A percentile compares a stretch with the other conserved stretches of the same genome.
Conservation (phyloP, 2,329 filamentous ascomycete species). For the Huntiella moniliformis region DNA sequence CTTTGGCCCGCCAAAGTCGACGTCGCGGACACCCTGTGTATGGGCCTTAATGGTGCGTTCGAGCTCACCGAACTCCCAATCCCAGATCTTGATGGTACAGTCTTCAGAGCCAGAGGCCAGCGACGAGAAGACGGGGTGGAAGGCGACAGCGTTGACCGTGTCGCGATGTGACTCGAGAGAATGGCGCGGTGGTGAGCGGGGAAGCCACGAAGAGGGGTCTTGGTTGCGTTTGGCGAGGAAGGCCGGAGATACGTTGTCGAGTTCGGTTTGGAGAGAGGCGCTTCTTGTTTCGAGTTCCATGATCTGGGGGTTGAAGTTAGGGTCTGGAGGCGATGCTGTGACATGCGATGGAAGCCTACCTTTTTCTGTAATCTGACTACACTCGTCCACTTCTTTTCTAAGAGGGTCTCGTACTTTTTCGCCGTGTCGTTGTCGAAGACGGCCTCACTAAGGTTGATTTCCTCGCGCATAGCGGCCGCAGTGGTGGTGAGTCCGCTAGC, state of each 20-base stretch:
- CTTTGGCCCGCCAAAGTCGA: conserved; percentile 76
- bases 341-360: conserved; percentile 27
- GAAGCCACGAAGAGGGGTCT: conserved; percentile 74
- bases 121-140: conserved; percentile 81
- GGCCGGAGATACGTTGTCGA: conserved; percentile 61
- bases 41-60: conserved; percentile 85
- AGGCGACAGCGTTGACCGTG: conserved; percentile 72
- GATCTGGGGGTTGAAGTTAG: conserved; percentile 37
- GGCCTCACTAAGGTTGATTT: conserved; percentile 51
- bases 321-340: conserved; percentile 7
- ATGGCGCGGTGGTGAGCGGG: conserved; percentile 63
- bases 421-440: conserved; percentile 60
- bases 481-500: conserved; percentile 52
- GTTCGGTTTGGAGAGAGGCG: conserved; percentile 55
- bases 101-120: conserved; percentile 84
- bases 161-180: conserved; percentile 66
- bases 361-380: conserved; percentile 91
- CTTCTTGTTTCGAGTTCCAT: conserved; percentile 78
- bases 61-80: conserved; percentile 83
- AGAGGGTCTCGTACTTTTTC: conserved; percentile 83
- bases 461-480: conserved; percentile 54
- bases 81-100: conserved; percentile 90
- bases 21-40: conserved; percentile 69
- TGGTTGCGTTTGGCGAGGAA: conserved; percentile 64
- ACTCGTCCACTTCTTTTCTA: conserved; percentile 98